A percentile compares a stretch with the other conserved stretches of the same genome.
Conservation (phyloP, 2,329 filamentous ascomycete genomes). For the Aspergillus novofumigatus region DNA sequence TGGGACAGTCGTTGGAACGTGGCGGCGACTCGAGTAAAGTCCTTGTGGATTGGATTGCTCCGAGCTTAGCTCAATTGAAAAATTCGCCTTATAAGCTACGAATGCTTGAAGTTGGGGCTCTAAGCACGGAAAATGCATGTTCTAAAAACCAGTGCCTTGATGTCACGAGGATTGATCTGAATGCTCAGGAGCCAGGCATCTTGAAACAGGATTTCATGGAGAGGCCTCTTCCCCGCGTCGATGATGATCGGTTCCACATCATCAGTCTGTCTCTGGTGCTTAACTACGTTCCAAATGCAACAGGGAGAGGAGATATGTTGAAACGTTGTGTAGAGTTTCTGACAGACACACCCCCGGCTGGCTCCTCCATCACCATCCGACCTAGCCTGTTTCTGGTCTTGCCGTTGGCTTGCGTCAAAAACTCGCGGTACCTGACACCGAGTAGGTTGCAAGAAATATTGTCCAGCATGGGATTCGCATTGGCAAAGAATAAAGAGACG, state of each 20-base stretch:
- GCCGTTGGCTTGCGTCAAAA: slow-evolving; percentile 79
- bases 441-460: slow-evolving; percentile 67
- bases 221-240: slow-evolving; percentile 61
- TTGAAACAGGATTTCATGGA: slow-evolving; percentile 92
- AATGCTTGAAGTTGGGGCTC: slow-evolving; percentile 83
- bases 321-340: slow-evolving; percentile 69
- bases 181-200: slow-evolving; percentile 75
- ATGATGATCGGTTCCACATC: slow-evolving; percentile 72
- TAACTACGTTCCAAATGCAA: slow-evolving; percentile 83
- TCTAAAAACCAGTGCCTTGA: slow-evolving; percentile 67
- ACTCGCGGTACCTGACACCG: slow-evolving; percentile 85
- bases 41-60: slow-evolving; percentile 55
- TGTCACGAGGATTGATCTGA: slow-evolving; percentile 81
- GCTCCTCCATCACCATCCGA: slow-evolving; percentile 25
- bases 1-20: slow-evolving; percentile 56
- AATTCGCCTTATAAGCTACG: slow-evolving; percentile 41
- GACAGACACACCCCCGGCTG: slow-evolving; percentile 24
- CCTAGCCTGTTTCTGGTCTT: slow-evolving; percentile 78
- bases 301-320: slow-evolving; percentile 78
- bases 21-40: slow-evolving; percentile 62
- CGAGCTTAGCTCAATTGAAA: slow-evolving; percentile 23
- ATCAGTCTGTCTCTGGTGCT: slow-evolving; percentile 89
- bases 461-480: slow-evolving; percentile 67
- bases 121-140: slow-evolving; percentile 81
- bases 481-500: slow-evolving; percentile 66